Evolutionary conservation across 1,284 basidiomycete genomes (phyloP), one percentile per base, ranked within the genome.

Genomic region (Sporisorium exsertum): DNA sequence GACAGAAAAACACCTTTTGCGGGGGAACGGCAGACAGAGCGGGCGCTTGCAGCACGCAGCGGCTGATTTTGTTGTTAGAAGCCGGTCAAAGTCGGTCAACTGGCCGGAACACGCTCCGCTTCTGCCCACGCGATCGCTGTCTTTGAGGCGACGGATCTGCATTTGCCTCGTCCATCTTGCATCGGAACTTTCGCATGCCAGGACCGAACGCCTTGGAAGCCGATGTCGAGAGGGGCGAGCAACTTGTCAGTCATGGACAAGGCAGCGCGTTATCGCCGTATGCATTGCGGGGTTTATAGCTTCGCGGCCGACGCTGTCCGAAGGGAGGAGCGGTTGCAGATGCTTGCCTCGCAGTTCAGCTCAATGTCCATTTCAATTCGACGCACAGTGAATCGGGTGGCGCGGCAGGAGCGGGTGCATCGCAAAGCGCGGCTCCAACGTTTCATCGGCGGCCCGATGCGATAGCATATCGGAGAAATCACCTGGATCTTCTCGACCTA

Each of bases 201-300:
- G 26, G 67, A 52, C 67, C 61, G 67, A 70, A 59, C 53, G 47
- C 67, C 67, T n/a, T n/a, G n/a, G n/a, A n/a, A n/a, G n/a, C n/a
- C n/a, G n/a, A n/a, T n/a, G n/a, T n/a, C n/a, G n/a, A n/a, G n/a
- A n/a, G n/a, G n/a, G n/a, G n/a, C n/a, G n/a, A n/a, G n/a, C n/a
- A n/a, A n/a, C n/a, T n/a, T n/a, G n/a, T n/a, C n/a, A n/a, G n/a
- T n/a, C n/a, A n/a, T n/a, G n/a, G n/a, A n/a, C n/a, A n/a, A 54
- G 22, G 2, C 16, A 12, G 27, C 10, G 12, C 10, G 6, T 33
- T 55, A 63, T 43, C 46, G 22, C 47, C 60, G 60, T 53, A 7
- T 52, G 50, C 50, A 37, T 20, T 53, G 61, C 61, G 66, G 52
- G 18, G 29, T 64, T 70, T 64, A 64, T 47, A 27, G 18, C 16